Base-by-base conservation (phyloP, 768 basidiomycete species). In the Podaxis sp. region DNA sequence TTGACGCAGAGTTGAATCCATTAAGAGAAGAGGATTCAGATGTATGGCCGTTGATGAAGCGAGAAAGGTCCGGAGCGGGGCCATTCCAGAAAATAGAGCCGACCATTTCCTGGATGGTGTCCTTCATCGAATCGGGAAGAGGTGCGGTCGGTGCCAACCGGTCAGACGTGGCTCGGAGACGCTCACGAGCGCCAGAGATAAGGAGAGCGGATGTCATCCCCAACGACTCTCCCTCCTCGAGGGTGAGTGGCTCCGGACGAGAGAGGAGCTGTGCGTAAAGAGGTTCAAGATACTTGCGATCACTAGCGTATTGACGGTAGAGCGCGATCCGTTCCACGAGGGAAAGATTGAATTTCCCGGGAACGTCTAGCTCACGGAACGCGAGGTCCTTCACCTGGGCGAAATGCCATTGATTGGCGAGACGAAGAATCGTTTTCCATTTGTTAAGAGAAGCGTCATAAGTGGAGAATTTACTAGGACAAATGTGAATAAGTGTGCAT, bases 381-480 rank as follows among this genome's bases (percentile, higher is more conserved):
- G 84, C 85, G 1, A 90, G 82, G 1, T 75, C 72, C 41, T 85
- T 82, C 10, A 90, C 80, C 46, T 86, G 81, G 2, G 64, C 60
- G 65, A 91, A 91, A 0, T 70, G 66, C 85, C 85, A 91, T 4
- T 76, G 68, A 24, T 83, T 76, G 0, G 89, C 83, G 0, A 91
- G 82, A 1, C 77, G 77, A 0, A 91, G 71, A 37, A 91, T 86
- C 0, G 78, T 75, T 0, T 78, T 73, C 90, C 90, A 91, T 20
- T 81, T 78, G 0, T 78, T 75, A 4, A 82, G 73, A 0, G 73
- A 71, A 0, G 84, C 78, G 0, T 82, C 74, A 60, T 89, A 88
- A 10, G 83, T 74, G 0, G 84, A 84, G 59, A 88, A 88, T 63
- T 75, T 76, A 0, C 88, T 90, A 66, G n/a, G 54, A 64, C 26